Evolutionary conservation across 371 early-diverging fungal genomes (phyloP).

Genomic region (Syncephalastrum monosporum): DNA sequence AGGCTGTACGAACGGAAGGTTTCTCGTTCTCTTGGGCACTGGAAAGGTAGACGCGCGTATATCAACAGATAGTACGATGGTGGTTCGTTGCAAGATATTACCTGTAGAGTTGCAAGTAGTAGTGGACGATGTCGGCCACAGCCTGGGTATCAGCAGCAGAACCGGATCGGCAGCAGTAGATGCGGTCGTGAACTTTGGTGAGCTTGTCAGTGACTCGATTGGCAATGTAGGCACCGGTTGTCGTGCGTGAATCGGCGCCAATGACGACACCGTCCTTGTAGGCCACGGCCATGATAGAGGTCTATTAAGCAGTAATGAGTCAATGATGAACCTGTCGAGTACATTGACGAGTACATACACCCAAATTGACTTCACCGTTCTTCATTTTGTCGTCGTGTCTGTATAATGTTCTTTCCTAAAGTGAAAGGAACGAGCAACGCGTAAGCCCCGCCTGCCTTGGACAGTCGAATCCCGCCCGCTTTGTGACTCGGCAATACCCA

Average conservation of each 20-base stretch:
- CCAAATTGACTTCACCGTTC: slow-evolving; percentile 94
- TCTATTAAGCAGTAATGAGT: slow-evolving; percentile 52
- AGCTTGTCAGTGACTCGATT: slow-evolving; percentile 99
- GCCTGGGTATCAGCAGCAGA: slow-evolving; percentile 99
- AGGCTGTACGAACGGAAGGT: slow-evolving; percentile 91
- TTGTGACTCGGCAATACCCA: slow-evolving; percentile 3
- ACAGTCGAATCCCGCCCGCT: not conserved
- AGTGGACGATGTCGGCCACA: slow-evolving; percentile 94
- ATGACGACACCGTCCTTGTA: slow-evolving; percentile 96
- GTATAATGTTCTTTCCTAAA: slow-evolving; percentile 28
- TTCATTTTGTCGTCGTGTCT: slow-evolving; percentile 54
- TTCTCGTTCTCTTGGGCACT: slow-evolving; percentile 84
- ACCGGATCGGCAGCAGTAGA: slow-evolving; percentile 98
- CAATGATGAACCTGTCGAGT: not conserved
- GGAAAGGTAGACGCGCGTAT: slow-evolving; percentile 2
- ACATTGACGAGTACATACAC: slow-evolving; percentile 59
- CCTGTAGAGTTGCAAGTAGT: slow-evolving; percentile 90
- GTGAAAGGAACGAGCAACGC: slow-evolving; percentile 4
- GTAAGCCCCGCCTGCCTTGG: slow-evolving; percentile 1
- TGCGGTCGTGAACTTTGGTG: slow-evolving; percentile 93
- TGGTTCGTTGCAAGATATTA: slow-evolving; percentile 23
- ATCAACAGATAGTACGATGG: not conserved
- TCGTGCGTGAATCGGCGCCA: slow-evolving; percentile 99
- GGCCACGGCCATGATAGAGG: slow-evolving; percentile 99
- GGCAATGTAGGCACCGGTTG: slow-evolving; percentile 96